Evolutionary conservation across 805 yeast genomes (phyloP).

Genomic region (Kluyveromyces starmeri): DNA sequence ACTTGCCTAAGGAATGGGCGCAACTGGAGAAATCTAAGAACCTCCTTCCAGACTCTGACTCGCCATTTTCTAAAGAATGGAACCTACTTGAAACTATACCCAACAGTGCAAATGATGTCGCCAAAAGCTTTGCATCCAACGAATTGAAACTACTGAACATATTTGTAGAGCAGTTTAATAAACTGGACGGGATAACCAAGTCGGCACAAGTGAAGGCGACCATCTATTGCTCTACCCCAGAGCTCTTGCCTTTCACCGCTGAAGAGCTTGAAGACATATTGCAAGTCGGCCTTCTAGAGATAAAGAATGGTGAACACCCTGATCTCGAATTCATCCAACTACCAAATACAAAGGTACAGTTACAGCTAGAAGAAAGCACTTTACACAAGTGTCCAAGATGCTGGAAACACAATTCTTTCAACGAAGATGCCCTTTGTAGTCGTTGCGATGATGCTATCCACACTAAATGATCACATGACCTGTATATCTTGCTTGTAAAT

Average conservation of each 20-base stretch:
- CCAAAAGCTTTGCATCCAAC: slow-evolving; percentile 11
- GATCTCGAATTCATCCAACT: slow-evolving; percentile 11
- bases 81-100: background rate
- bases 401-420: slow-evolving; percentile 66
- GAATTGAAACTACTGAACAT: slow-evolving; percentile 15
- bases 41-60: slow-evolving; percentile 5
- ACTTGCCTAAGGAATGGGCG: slow-evolving; percentile 32
- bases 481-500: background rate
- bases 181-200: slow-evolving; percentile 20
- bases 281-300: slow-evolving; percentile 46
- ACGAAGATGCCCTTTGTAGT: slow-evolving; percentile 47
- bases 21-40: slow-evolving; percentile 3
- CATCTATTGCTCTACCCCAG: slow-evolving; percentile 7
- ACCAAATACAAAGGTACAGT: slow-evolving; percentile 14
- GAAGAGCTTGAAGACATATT: slow-evolving; percentile 49
- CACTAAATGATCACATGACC: slow-evolving; percentile 7
- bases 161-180: slow-evolving; percentile 15
- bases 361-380: slow-evolving; percentile 33
- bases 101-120: background rate
- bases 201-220: slow-evolving; percentile 26
- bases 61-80: slow-evolving; percentile 11
- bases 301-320: slow-evolving; percentile 24
- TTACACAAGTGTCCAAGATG: slow-evolving; percentile 81
- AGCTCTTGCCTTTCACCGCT: slow-evolving; percentile 15
- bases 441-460: slow-evolving; percentile 46